Evolutionary conservation across 805 yeast genomes (phyloP).

Genomic region (Candida tallmaniae): DNA sequence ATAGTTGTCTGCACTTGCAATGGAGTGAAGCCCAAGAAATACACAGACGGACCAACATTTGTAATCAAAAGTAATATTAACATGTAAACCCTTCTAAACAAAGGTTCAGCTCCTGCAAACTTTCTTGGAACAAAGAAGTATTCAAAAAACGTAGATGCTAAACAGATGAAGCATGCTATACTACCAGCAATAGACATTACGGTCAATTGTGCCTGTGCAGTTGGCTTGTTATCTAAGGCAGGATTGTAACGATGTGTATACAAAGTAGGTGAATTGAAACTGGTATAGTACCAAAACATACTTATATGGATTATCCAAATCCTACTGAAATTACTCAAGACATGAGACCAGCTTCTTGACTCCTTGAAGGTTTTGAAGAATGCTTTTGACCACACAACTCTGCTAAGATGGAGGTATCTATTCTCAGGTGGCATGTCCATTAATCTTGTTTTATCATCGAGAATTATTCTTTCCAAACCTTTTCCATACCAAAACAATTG

Average conservation of each 20-base stretch:
- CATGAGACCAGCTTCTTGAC: constrained; percentile 72
- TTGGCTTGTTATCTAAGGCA: constrained; percentile 55
- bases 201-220: constrained; percentile 49
- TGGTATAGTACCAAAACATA: constrained; percentile 49
- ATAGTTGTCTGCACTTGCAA: constrained; percentile 24
- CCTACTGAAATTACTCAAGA: constrained; percentile 49
- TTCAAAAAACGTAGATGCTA: constrained; percentile 56
- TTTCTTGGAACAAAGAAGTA: constrained; percentile 61
- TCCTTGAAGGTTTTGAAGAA: constrained; percentile 75
- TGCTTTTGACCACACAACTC: constrained; percentile 61
- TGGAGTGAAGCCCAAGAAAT: constrained; percentile 42
- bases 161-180: constrained; percentile 51
- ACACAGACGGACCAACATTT: constrained; percentile 47
- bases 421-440: constrained; percentile 52
- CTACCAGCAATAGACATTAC: constrained; percentile 67
- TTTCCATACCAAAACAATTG: constrained; percentile 81
- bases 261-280: constrained; percentile 56
- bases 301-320: constrained; percentile 51
- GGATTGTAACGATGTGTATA: constrained; percentile 58
- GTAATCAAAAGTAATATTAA: constrained; percentile 39
- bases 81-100: constrained; percentile 43
- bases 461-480: constrained; percentile 55
- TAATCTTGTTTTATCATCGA: constrained; percentile 43
- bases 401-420: constrained; percentile 50
- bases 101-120: constrained; percentile 68